Evolutionary conservation across 2,329 filamentous ascomycete genomes (phyloP).

Genomic region (Claviceps arundinis): DNA sequence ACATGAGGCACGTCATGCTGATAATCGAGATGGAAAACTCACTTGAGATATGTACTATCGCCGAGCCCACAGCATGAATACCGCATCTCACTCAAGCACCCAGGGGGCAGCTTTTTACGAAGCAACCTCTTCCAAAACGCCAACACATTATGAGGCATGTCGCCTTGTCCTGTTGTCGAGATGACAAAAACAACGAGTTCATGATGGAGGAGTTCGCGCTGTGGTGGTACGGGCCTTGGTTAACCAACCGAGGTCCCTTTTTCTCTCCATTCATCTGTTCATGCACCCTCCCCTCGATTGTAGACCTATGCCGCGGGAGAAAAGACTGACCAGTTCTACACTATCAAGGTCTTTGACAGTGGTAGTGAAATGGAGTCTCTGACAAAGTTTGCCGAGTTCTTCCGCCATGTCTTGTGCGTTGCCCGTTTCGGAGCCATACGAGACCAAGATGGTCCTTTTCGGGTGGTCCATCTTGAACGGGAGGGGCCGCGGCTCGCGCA

Average conservation of each 20-base stretch:
- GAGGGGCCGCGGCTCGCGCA: background rate
- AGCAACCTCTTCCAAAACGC: constrained; percentile 77
- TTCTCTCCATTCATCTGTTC: background rate
- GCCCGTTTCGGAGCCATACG: constrained; percentile 92
- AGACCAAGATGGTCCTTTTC: constrained; percentile 45
- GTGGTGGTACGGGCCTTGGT: background rate
- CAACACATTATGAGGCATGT: constrained; percentile 72
- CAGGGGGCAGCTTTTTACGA: constrained; percentile 60
- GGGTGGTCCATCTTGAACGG: constrained; percentile 13
- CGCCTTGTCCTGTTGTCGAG: constrained; percentile 90
- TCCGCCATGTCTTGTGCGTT: constrained; percentile 86
- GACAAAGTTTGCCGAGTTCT: constrained; percentile 61
- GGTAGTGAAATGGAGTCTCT: constrained; percentile 67
- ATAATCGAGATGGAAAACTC: constrained; percentile 15
- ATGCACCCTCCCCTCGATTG: background rate
- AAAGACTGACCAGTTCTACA: constrained; percentile 53
- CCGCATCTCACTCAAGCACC: constrained; percentile 51
- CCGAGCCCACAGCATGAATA: constrained; percentile 87
- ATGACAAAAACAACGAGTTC: constrained; percentile 63
- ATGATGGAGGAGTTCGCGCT: constrained; percentile 39
- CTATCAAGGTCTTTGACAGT: constrained; percentile 65
- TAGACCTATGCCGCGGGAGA: too few species aligned
- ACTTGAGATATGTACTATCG: constrained; percentile 90
- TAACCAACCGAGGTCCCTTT: background rate
- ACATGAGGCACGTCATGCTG: background rate